A percentile compares a stretch with the other conserved stretches of the same genome.
Conservation (phyloP, 2,329 filamentous ascomycete species). For the Trichoderma koningiopsis region DNA sequence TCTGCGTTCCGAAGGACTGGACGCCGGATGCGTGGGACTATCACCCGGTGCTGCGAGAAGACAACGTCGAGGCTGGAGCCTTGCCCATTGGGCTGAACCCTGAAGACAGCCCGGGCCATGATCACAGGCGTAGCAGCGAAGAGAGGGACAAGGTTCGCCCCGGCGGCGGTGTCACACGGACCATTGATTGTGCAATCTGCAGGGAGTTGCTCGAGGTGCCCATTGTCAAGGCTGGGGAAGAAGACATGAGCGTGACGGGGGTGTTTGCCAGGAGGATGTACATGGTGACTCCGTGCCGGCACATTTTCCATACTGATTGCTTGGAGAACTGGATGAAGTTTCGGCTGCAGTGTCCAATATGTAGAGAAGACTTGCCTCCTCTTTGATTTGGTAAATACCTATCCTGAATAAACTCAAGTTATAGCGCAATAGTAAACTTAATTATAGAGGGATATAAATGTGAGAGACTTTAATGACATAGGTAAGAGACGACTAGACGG, state of each 20-base stretch:
- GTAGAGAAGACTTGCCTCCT: conserved; percentile 84
- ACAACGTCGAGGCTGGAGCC: conserved; percentile 76
- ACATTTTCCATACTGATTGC: conserved; percentile 92
- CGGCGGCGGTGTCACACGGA: conserved; percentile 42
- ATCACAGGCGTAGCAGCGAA: conserved; percentile 38
- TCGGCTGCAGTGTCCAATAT: conserved; percentile 91
- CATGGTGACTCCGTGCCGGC: conserved; percentile 96
- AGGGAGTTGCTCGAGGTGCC: conserved; percentile 89
- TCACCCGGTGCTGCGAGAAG: conserved; percentile 83
- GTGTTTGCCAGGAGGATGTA: conserved; percentile 80
- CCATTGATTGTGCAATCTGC: conserved; percentile 93
- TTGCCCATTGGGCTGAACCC: conserved; percentile 72
- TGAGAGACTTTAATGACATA: too few relatives aligned
- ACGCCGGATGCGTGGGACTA: conserved; percentile 86
- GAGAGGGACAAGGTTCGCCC: conserved; percentile 36
- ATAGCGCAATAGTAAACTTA: not conserved
- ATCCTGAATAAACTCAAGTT: not conserved
- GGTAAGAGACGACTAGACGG: not conserved
- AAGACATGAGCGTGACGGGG: conserved; percentile 60
- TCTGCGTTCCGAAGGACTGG: conserved; percentile 73
- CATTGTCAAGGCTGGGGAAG: conserved; percentile 64
- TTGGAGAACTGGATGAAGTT: conserved; percentile 97
- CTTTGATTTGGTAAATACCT: conserved; percentile 51
- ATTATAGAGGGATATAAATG: too few relatives aligned
- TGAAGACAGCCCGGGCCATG: conserved; percentile 34